Base-by-base conservation (phyloP, 805 yeast species). In the Schwanniomyces occidentalis region DNA sequence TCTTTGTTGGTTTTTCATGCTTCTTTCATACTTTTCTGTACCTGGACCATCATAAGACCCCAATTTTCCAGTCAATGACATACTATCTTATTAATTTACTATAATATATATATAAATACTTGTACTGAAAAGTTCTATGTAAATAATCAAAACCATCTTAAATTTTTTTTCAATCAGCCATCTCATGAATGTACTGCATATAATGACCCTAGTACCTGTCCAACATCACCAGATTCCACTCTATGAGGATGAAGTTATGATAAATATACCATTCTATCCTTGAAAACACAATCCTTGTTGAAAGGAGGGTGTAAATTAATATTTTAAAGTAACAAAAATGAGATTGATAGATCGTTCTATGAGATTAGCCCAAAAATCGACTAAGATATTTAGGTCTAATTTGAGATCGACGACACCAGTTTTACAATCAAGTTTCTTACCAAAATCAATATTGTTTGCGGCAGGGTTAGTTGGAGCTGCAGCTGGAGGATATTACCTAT, bases 401-500 rank as follows among this genome's bases (percentile, higher is more conserved):
- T 25, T 30, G 26, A 31, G 14, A 26, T 5, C 32, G 15, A 25
- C 10, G 20, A 38, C 30, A 25, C 39, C 44, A 15, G 22, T 32
- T 13, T 28, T 45, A 15, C 40, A 38, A 16, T 27, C 52, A 15
- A 48, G 54, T 33, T 24, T 53, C 12, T 12, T 54, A 4, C 51
- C 54, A 4, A 34, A 41, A 8, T 36, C 45, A 8, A 35, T 49
- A 17, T 25, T 39, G 2, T 30, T 37, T 4, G 30, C 36, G 24
- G 45, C 45, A 16, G 54, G 54, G 8, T 24, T 52, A 8, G 46
- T 51, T 3, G 64, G 57, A 14, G 61, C 56, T 10, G 42, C 56
- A 6, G 56, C 56, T 16, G 69, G 57, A 2, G 83, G 80, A 12
- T 71, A 73, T 42, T 85, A 84, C 50, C 59, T 69, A 13, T 64